Evolutionary conservation across 768 basidiomycete species (phyloP).

Genomic region (Panaeolus papilionaceus): DNA sequence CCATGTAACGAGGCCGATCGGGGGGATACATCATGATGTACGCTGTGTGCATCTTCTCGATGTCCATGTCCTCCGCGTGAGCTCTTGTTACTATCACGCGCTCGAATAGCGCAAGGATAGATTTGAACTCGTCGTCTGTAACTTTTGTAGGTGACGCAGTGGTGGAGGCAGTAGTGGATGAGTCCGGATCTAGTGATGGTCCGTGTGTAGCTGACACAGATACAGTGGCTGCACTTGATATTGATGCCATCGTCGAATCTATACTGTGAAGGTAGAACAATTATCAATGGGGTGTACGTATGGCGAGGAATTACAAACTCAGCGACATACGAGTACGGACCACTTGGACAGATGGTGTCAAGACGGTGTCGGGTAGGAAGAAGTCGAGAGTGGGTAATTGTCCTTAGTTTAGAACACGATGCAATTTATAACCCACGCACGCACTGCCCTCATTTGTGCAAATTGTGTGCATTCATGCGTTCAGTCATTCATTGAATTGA

Average conservation of each 20-base stretch:
- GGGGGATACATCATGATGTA: not conserved
- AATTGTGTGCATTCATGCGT: not conserved
- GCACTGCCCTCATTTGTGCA: not conserved
- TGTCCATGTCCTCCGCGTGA: not conserved
- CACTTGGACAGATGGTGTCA: not conserved
- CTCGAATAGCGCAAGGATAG: not conserved
- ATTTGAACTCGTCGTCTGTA: not conserved
- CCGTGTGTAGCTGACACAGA: not conserved
- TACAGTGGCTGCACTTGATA: not conserved
- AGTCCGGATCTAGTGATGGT: not conserved
- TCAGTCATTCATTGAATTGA: not conserved
- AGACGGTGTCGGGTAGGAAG: not conserved
- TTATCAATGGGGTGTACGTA: too few species aligned
- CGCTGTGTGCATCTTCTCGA: not conserved
- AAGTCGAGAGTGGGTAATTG: not conserved
- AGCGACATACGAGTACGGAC: not conserved
- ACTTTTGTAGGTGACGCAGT: not conserved
- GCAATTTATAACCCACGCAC: slow-evolving; percentile 3
- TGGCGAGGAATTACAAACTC: not conserved
- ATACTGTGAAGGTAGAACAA: too few species aligned
- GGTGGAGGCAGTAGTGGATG: not conserved
- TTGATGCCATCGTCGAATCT: not conserved
- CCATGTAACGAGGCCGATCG: not conserved
- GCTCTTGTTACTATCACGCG: not conserved
- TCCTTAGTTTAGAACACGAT: not conserved